Evolutionary conservation across 768 basidiomycete species (phyloP).

Genomic region (Suillus lakei): DNA sequence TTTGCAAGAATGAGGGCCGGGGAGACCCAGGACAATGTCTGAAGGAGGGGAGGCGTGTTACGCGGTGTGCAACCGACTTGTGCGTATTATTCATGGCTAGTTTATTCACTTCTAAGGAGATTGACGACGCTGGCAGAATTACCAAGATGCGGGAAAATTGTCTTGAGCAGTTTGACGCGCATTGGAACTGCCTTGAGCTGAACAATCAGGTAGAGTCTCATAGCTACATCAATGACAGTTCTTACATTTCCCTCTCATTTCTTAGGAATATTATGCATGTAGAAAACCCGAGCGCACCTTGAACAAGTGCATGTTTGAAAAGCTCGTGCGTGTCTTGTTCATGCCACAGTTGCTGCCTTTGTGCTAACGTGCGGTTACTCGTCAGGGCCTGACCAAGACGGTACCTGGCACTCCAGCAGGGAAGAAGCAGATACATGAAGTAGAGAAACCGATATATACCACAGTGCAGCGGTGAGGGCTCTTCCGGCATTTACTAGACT

Average conservation of each 20-base stretch:
- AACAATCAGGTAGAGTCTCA: constrained; percentile 85
- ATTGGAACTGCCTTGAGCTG: constrained; percentile 93
- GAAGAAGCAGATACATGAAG: constrained; percentile 86
- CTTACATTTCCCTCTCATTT: background rate
- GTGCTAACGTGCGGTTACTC: background rate
- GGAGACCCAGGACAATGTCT: constrained; percentile 87
- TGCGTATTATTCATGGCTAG: constrained; percentile 46
- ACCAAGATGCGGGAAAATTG: constrained; percentile 94
- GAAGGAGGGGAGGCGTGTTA: constrained; percentile 94
- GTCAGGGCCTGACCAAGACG: constrained; percentile 85
- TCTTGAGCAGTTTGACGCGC: constrained; percentile 80
- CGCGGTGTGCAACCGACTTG: constrained; percentile 94
- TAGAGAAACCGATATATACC: constrained; percentile 82
- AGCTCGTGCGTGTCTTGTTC: constrained; percentile 67
- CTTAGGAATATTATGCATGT: constrained; percentile 86
- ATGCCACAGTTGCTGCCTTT: background rate
- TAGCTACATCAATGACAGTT: background rate
- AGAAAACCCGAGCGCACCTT: constrained; percentile 86
- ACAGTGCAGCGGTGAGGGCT: constrained; percentile 76
- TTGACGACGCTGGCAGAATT: constrained; percentile 56
- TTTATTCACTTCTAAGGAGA: constrained; percentile 1
- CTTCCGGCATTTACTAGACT: background rate
- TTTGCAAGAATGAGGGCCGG: constrained; percentile 92
- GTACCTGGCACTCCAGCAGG: constrained; percentile 90
- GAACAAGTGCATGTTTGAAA: constrained; percentile 96